Conservation (phyloP, 1,284 basidiomycete genomes). For the Hemileccinum hortonii region DNA sequence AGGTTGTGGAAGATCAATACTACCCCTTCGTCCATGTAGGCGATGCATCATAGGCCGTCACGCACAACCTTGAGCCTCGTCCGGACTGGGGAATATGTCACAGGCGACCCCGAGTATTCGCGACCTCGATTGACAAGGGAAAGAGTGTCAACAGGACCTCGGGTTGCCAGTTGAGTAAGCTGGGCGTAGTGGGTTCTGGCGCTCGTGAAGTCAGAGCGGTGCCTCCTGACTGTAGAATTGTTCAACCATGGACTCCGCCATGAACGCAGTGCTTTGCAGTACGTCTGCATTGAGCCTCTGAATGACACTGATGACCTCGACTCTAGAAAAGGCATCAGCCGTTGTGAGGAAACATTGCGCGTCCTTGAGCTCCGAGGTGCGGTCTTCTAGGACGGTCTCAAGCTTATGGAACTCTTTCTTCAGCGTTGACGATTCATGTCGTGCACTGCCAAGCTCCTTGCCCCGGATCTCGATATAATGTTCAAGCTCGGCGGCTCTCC, state of each 20-base stretch:
- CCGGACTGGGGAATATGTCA: too few relatives aligned
- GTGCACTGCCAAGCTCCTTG: constrained; percentile 23
- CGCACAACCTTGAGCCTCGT: too few relatives aligned
- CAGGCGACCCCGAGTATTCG: too few relatives aligned
- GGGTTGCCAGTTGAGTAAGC: too few relatives aligned
- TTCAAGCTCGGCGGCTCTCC: constrained; percentile 19
- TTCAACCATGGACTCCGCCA: constrained; percentile 37
- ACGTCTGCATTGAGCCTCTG: constrained; percentile 37
- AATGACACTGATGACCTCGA: constrained; percentile 34
- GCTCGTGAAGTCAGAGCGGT: too few relatives aligned
- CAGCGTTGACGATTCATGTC: constrained; percentile 31
- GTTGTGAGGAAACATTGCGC: constrained; percentile 37
- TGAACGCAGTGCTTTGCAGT: constrained; percentile 35
- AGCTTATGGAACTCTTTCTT: constrained; percentile 32
- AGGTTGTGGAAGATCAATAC: too few relatives aligned
- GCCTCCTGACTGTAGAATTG: too few relatives aligned
- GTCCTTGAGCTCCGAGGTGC: constrained; percentile 38
- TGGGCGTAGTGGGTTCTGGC: too few relatives aligned
- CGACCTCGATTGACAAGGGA: too few relatives aligned
- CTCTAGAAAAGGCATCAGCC: constrained; percentile 32
- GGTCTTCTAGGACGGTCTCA: constrained; percentile 27
- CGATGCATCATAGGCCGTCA: too few relatives aligned
- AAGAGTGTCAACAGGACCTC: too few relatives aligned
- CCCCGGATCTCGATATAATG: constrained; percentile 18
- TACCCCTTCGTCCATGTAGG: too few relatives aligned